Evolutionary conservation across 2,329 filamentous ascomycete genomes (phyloP), one percentile per base, ranked within the genome.

Genomic region (Fusarium oxysporum): DNA sequence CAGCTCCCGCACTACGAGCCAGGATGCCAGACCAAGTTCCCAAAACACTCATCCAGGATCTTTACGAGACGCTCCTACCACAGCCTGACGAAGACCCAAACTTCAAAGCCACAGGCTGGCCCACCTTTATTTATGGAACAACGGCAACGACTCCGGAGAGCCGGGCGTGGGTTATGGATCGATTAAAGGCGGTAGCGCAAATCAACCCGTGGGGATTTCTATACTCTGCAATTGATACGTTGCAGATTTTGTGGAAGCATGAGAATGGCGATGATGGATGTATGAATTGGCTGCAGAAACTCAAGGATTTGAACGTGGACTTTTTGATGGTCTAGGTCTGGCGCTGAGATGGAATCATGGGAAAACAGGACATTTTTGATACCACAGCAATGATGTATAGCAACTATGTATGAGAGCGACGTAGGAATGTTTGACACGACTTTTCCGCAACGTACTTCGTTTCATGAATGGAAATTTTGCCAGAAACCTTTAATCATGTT

Each of bases 41-140:
- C 38, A 76, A 80, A 14, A 67, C 74, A 7, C 78, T 89, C 9
- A 84, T 83, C 19, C 71, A 80, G 10, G 85, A 87, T 33, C 81
- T 88, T 14, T 81, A 87, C n/a, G 64, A 82, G 10, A 84, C 88
- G 47, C 80, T 90, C 7, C 82, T 83, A 1, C 80, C 79, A n/a
- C 83, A 90, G 3, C 82, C 83, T 1, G 81, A 85, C 14, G 81
- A 85, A 3, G 86, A 89, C 57, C 81, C 83, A 5, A 83, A 88
- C 19, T 86, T 88, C 81, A 90, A 89, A 73, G 86, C 85, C 0
- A 88, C 87, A 3, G 84, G 85, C 13, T 90, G 87, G 87, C 87
- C 88, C 2, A 84, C 87, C 0, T 90, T 90, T 62, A 82, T 90
- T 28, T 85, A 85, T 8, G 88, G 87, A 6, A 87, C 87, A 0